A percentile compares a stretch with the other conserved stretches of the same genome.
Conservation (phyloP, 495 filamentous ascomycete species). For the Penicillium longicatenatum region DNA sequence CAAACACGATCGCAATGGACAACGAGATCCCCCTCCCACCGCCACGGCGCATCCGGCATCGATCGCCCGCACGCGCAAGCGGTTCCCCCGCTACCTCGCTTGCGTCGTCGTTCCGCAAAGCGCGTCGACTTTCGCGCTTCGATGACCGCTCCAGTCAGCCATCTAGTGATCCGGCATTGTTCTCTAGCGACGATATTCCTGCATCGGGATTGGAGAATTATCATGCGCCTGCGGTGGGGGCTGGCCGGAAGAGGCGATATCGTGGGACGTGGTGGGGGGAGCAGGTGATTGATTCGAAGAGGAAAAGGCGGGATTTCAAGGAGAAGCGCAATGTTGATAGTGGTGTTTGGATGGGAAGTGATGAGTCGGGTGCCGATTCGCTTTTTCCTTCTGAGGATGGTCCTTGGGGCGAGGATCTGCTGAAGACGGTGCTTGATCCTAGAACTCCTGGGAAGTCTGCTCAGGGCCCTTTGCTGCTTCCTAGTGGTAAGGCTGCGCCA, state of each 20-base stretch:
- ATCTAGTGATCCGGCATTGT: constrained; percentile 75
- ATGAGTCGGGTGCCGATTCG: constrained; percentile 44
- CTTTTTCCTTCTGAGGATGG: constrained; percentile 40
- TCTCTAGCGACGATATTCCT: constrained; percentile 78
- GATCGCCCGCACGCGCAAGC: constrained; percentile 29
- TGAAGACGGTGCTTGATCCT: constrained; percentile 29
- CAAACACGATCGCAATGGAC: constrained; percentile 34
- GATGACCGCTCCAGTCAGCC: constrained; percentile 50
- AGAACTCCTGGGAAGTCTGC: constrained; percentile 4
- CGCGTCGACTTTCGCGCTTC: constrained; percentile 38
- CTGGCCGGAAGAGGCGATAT: constrained; percentile 63
- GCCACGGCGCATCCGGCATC: constrained; percentile 43
- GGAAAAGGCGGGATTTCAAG: constrained; percentile 58
- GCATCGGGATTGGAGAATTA: constrained; percentile 72
- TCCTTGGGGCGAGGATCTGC: constrained; percentile 43
- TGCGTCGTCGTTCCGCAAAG: constrained; percentile 32
- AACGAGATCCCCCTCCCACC: constrained; percentile 48
- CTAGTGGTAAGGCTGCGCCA: neutral
- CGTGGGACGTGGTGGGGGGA: constrained; percentile 74
- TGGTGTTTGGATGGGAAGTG: constrained; percentile 80
- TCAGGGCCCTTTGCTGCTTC: constrained; percentile 4
- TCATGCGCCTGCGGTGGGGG: constrained; percentile 39
- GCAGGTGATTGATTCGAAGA: constrained; percentile 48
- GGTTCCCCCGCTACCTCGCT: constrained; percentile 14
- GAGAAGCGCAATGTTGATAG: constrained; percentile 70